Conservation (phyloP, 2,329 filamentous ascomycete species). For the Paraphaeosphaeria sporulosa region DNA sequence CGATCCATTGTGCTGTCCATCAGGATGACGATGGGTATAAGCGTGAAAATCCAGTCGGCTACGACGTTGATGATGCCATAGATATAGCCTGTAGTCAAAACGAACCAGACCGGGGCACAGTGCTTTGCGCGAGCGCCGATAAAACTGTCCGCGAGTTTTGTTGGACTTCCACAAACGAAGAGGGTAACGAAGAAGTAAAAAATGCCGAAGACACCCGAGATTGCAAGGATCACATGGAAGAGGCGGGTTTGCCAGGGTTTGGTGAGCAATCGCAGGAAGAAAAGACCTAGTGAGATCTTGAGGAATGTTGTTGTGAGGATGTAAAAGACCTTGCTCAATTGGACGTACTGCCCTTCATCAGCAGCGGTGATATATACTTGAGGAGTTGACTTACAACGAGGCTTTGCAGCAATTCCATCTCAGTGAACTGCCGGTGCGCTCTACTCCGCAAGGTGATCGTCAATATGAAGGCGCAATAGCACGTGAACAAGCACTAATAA, state of each 20-base stretch:
- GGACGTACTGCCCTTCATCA: conserved; percentile 30
- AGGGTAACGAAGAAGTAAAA: conserved; percentile 39
- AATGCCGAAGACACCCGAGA: conserved; percentile 36
- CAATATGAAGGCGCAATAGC: conserved; percentile 36
- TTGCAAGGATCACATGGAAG: conserved; percentile 32
- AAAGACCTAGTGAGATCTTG: conserved; percentile 51
- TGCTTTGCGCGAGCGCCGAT: conserved; percentile 18
- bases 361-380: conserved; percentile 11
- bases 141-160: conserved; percentile 32
- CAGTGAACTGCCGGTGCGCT: conserved; percentile 21
- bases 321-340: conserved; percentile 59
- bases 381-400: conserved; percentile 27
- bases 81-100: conserved; percentile 37
- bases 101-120: conserved; percentile 34
- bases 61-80: conserved; percentile 43
- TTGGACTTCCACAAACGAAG: conserved; percentile 42
- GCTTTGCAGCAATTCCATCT: not conserved
- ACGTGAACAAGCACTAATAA: conserved; percentile 33
- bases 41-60: conserved; percentile 46
- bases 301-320: conserved; percentile 58
- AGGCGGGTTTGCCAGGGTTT: conserved; percentile 39
- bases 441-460: conserved; percentile 27
- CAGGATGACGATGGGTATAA: conserved; percentile 43
- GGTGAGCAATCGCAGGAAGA: conserved; percentile 45
- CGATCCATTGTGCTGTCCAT: conserved; percentile 54